phyloP scores from a whole-genome alignment of 306 rosid genomes.

The Cicer arietinum region DNA sequence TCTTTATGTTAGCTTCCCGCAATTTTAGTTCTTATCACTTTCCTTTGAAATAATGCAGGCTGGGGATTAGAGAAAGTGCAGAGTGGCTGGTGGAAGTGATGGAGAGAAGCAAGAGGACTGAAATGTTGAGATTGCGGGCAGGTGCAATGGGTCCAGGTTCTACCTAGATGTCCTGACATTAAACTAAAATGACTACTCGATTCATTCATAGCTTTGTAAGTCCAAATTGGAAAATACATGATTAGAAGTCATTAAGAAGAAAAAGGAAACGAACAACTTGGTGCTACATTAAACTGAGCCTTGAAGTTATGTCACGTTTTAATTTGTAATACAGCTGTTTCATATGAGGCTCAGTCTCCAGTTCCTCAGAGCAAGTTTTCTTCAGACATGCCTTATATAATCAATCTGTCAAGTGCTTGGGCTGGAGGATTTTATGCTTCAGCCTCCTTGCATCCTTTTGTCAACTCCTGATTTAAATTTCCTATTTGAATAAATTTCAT shows the following conservation, averaged over 20 bases:
- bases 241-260: slow-evolving; percentile 33
- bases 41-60: slow-evolving; percentile 56
- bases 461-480: slow-evolving; percentile 32
- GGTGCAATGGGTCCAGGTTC: slow-evolving; percentile 67
- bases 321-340: slow-evolving; percentile 40
- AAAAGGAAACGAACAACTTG: slow-evolving; percentile 27
- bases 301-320: slow-evolving; percentile 36
- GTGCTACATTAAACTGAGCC: slow-evolving; percentile 38
- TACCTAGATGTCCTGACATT: slow-evolving; percentile 43
- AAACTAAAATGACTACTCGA: slow-evolving; percentile 42
- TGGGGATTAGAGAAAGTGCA: slow-evolving; percentile 84
- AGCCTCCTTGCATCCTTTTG: slow-evolving; percentile 36
- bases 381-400: slow-evolving; percentile 35
- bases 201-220: slow-evolving; percentile 49
- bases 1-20: background rate
- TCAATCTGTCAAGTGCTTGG: slow-evolving; percentile 31
- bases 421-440: slow-evolving; percentile 50
- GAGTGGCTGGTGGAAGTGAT: slow-evolving; percentile 97
- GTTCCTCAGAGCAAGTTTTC: slow-evolving; percentile 23
- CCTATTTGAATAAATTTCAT: slow-evolving; percentile 32
- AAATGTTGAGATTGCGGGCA: slow-evolving; percentile 81
- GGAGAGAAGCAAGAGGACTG: slow-evolving; percentile 99
- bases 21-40: background rate
- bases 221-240: slow-evolving; percentile 48
- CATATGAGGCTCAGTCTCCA: slow-evolving; percentile 38